These are phyloP conservation scores for Paraphaeosphaeria sporulosa DNA, from an alignment of 2,329 filamentous ascomycete species.

Conservation along the genomic window DNA sequence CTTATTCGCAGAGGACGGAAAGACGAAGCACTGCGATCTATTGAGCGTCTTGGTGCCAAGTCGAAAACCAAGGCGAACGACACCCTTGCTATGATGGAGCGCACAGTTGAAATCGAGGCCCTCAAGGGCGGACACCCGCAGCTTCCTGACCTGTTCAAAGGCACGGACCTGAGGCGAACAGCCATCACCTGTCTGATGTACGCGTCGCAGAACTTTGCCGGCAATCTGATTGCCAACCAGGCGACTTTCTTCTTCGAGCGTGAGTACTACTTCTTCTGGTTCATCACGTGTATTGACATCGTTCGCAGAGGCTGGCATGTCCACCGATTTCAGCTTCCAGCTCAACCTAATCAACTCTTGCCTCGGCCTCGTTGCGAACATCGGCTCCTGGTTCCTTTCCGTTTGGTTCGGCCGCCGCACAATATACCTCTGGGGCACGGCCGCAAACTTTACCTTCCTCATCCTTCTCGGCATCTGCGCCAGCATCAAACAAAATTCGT, in stretches of 20 bases:
- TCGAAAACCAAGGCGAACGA: constrained; percentile 52
- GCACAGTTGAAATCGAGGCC: constrained; percentile 61
- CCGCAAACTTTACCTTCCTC: constrained; percentile 61
- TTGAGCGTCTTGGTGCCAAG: constrained; percentile 58
- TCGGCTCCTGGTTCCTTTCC: constrained; percentile 72
- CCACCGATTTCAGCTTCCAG: constrained; percentile 63
- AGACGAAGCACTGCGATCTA: constrained; percentile 54
- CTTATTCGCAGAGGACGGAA: constrained; percentile 54
- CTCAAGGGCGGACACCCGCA: constrained; percentile 53
- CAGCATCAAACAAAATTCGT: constrained; percentile 53
- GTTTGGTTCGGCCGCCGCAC: constrained; percentile 67
- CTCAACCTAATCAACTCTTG: constrained; percentile 70
- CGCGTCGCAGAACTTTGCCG: constrained; percentile 65
- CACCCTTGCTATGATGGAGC: constrained; percentile 65
- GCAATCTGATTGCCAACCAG: constrained; percentile 69
- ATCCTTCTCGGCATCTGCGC: constrained; percentile 66
- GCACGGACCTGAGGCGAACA: constrained; percentile 62
- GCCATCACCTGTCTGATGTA: constrained; percentile 64
- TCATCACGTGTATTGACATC: constrained; percentile 13
- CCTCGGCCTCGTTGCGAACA: constrained; percentile 67
- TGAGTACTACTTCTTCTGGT: constrained; percentile 37
- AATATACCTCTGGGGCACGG: constrained; percentile 68
- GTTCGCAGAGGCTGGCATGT: constrained; percentile 65
- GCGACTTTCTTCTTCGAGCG: constrained; percentile 67
- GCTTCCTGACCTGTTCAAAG: constrained; percentile 60